Evolutionary conservation across 2,329 filamentous ascomycete species (phyloP), one percentile per base, ranked within the genome.

Genomic region (Trichoderma guizhouense): DNA sequence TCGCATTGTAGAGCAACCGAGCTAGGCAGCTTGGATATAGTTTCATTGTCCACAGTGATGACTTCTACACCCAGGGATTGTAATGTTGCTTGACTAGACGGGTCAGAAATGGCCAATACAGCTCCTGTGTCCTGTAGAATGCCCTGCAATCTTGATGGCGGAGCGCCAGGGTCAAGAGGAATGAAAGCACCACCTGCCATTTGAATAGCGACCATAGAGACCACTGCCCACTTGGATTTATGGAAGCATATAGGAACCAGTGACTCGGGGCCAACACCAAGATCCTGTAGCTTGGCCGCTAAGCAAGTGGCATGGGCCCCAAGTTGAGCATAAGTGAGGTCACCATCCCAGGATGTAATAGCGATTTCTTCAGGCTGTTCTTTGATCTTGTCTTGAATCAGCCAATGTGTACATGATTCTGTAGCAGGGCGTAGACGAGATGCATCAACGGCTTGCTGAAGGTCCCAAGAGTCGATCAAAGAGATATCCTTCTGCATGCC

Each of bases 171-270:
- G 18, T 75, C 73, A 12, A 75, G 43, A n/a, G 73, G 72, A 26
- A 74, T 69, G 30, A 66, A 75, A 3, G 73, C 74, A 18, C 72
- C 72, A 12, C 74, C 74, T 7, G 73, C 72, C 65, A 72, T 75
- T 14, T 73, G 21, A 28, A 74, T 68, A 47, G 73, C 73, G 7
- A 75, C 30, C 72, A 73, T 72, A 18, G 73, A 43, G 12, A 75
- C 65, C 6, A 73, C 60, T 9, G 71, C 69, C 74, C 73, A 75
- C 4, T 53, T 58, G 3, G 74, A 75, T 39, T 75, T 75, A 8
- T 66, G 26, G 26, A 75, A 75, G 26, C 73, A 73, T 3, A 75
- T 26, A 4, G 72, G 74, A 7, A 75, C 55, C 5, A 73, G 28
- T 3, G 43, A 65, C 24, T 72, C 63, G 1, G 72, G 61, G 12